phyloP scores from a whole-genome alignment of 192 early-diverging fungal genomes.

The Coemansia sp. region DNA sequence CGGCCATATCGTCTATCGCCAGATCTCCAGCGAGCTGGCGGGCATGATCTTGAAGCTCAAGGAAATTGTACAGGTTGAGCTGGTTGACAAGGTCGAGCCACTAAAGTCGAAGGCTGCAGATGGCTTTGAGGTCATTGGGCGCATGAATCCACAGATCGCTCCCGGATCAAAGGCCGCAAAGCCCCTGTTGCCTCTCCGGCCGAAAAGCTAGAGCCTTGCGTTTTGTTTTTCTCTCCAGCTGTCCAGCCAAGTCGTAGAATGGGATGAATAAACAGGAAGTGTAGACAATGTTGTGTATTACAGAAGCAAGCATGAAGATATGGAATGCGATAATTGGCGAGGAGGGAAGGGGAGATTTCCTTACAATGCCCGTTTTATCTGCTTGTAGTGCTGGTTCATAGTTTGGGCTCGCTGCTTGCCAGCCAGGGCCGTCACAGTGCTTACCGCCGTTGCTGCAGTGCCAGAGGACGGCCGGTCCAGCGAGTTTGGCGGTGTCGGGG shows the following conservation, averaged over 20 bases:
- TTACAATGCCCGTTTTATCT: neutral
- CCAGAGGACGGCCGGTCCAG: conserved; percentile 11
- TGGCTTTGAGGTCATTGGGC: conserved; percentile 53
- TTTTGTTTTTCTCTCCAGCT: neutral
- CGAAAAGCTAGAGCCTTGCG: conserved; percentile 1
- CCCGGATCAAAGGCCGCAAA: conserved; percentile 53
- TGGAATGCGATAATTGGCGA: neutral
- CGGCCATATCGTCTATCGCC: conserved; percentile 61
- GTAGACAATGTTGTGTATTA: conserved; percentile 5
- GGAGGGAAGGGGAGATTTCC: neutral
- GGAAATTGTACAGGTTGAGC: conserved; percentile 63
- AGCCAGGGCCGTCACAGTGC: conserved; percentile 3
- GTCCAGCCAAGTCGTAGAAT: too few species aligned
- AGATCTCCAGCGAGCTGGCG: conserved; percentile 56
- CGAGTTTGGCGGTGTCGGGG: conserved; percentile 15
- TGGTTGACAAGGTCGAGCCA: conserved; percentile 42
- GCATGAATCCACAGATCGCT: conserved; percentile 45
- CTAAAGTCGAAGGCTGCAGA: conserved; percentile 21
- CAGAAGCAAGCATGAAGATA: neutral
- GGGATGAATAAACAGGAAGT: conserved; percentile 12
- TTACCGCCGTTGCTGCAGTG: neutral
- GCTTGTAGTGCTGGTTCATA: conserved; percentile 19
- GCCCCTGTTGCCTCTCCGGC: conserved; percentile 40
- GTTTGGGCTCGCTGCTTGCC: conserved; percentile 46
- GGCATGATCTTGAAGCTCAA: conserved; percentile 67